Evolutionary conservation across 1,284 basidiomycete species (phyloP).

Genomic region (Taiwanofungus camphoratus): DNA sequence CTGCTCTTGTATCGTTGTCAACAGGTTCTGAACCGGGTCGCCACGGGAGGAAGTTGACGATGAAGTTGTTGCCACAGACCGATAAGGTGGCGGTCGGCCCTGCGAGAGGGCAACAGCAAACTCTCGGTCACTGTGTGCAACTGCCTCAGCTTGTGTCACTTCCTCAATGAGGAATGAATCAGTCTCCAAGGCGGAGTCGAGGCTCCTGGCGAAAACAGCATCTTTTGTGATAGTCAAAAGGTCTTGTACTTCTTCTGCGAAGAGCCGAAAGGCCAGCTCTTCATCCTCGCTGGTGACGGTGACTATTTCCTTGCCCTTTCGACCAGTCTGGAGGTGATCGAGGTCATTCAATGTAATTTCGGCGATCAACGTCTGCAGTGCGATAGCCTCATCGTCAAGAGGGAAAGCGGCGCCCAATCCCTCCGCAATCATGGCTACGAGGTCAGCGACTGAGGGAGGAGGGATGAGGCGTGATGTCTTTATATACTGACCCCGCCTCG

Average conservation of each 20-base stretch:
- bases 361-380: slow-evolving; percentile 13
- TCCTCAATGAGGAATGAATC: slow-evolving; percentile 24
- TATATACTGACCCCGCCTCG: no score
- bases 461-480: no score
- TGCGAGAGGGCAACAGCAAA: slow-evolving; percentile 30
- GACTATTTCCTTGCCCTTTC: slow-evolving; percentile 36
- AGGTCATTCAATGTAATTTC: slow-evolving; percentile 34
- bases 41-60: slow-evolving; percentile 6
- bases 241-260: slow-evolving; percentile 33
- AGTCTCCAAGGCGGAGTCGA: slow-evolving; percentile 28
- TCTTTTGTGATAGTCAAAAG: slow-evolving; percentile 32
- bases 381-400: neutral
- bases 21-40: neutral
- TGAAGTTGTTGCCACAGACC: slow-evolving; percentile 14
- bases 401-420: neutral
- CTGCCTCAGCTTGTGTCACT: slow-evolving; percentile 25
- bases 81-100: slow-evolving; percentile 23
- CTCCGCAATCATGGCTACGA: no score
- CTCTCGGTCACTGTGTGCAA: slow-evolving; percentile 30
- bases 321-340: slow-evolving; percentile 27
- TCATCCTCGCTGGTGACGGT: slow-evolving; percentile 34
- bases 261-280: slow-evolving; percentile 42
- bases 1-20: neutral
- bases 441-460: no score
- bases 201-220: slow-evolving; percentile 32